Conservation (phyloP, 306 rosid species). For the Quercus cerris region DNA sequence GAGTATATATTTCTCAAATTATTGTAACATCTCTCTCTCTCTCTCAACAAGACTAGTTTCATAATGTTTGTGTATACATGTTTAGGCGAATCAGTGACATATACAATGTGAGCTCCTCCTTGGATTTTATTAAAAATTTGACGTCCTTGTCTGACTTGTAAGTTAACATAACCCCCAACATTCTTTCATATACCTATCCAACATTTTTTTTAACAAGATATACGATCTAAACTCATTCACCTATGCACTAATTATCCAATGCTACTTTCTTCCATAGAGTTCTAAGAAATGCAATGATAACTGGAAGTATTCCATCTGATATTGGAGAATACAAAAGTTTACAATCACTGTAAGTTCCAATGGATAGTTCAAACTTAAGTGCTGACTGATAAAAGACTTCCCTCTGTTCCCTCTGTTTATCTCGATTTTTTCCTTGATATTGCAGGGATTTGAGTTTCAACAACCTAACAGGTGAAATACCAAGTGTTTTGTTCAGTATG, state of each 20-base stretch:
- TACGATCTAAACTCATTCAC: neutral
- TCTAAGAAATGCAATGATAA: conserved; percentile 28
- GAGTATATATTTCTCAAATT: neutral
- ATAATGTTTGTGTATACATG: neutral
- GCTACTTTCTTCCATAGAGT: neutral
- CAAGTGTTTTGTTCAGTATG: conserved; percentile 21
- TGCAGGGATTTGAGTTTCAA: conserved; percentile 32
- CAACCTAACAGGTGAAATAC: conserved; percentile 26
- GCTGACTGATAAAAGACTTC: neutral
- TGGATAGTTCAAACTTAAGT: neutral
- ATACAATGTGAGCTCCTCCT: conserved; percentile 27
- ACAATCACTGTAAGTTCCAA: conserved; percentile 8
- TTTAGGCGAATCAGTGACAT: conserved; percentile 32
- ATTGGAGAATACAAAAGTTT: conserved; percentile 17
- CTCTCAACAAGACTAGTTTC: neutral
- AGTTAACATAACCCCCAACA: neutral
- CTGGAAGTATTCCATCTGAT: conserved; percentile 21
- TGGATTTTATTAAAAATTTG: conserved; percentile 16
- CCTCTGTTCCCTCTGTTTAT: neutral
- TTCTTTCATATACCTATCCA: no score
- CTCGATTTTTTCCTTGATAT: neutral
- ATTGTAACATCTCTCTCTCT: neutral
- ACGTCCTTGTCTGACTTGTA: conserved; percentile 21
- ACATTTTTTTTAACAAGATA: no score
- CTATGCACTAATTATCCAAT: neutral